Conservation (phyloP, 352 stramenopile species). For the Globisporangium nodosum region DNA sequence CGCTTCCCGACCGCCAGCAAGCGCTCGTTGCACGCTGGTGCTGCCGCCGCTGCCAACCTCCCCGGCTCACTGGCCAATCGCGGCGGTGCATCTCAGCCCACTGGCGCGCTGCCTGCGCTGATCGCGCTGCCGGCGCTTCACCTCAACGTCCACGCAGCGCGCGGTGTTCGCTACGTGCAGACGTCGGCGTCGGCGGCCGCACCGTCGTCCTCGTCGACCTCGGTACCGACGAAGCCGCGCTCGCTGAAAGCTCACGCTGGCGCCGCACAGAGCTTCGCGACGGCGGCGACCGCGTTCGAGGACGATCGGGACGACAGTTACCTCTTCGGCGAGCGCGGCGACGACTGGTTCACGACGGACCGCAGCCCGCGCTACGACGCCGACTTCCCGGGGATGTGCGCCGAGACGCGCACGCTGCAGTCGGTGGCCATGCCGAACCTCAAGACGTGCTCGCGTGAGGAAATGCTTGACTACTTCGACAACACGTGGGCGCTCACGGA, state of each 20-base stretch:
- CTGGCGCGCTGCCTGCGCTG: slow-evolving; percentile 1
- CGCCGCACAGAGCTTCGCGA: slow-evolving; percentile 10
- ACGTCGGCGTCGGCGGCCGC: slow-evolving; percentile 1
- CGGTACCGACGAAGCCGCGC: slow-evolving; percentile 1
- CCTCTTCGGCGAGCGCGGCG: slow-evolving; percentile 49
- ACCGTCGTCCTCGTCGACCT: neutral
- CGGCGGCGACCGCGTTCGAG: slow-evolving; percentile 18
- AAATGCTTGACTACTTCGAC: slow-evolving; percentile 93
- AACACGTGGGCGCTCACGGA: slow-evolving; percentile 95
- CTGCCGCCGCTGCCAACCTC: slow-evolving; percentile 12
- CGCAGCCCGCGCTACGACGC: slow-evolving; percentile 50
- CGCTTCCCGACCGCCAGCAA: slow-evolving; percentile 75
- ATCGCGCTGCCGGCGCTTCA: slow-evolving; percentile 8
- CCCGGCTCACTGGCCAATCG: slow-evolving; percentile 3
- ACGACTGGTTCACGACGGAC: slow-evolving; percentile 73
- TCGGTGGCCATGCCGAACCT: slow-evolving; percentile 86
- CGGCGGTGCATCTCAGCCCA: slow-evolving; percentile 3
- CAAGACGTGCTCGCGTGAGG: slow-evolving; percentile 64
- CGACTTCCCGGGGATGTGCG: slow-evolving; percentile 50
- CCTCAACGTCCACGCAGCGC: neutral
- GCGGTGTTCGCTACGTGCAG: slow-evolving; percentile 12
- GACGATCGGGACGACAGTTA: slow-evolving; percentile 46
- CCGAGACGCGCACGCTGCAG: slow-evolving; percentile 31
- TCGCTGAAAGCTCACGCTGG: slow-evolving; percentile 10
- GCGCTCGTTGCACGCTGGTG: slow-evolving; percentile 27